These are phyloP conservation scores for Lomentospora prolificans DNA, from an alignment of 2,329 filamentous ascomycete genomes.

Conservation along the genomic window DNA sequence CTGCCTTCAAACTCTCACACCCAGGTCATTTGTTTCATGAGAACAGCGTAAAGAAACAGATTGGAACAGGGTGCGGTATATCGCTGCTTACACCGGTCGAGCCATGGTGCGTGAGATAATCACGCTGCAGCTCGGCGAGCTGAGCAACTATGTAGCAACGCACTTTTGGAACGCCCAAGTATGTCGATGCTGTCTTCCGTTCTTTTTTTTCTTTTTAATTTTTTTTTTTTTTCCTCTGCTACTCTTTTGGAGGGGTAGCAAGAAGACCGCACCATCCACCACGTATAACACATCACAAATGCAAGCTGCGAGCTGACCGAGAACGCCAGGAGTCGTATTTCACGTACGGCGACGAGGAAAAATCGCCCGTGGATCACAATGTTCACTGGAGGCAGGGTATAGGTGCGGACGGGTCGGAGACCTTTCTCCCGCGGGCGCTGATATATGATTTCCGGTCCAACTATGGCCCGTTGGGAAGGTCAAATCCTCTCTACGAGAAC, in stretches of 20 bases:
- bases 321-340: constrained; percentile 81
- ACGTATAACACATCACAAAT: too few species aligned
- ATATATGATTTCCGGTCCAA: constrained; percentile 93
- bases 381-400: constrained; percentile 81
- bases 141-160: constrained; percentile 85
- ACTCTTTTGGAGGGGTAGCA: too few species aligned
- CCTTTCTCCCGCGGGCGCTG: constrained; percentile 81
- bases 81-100: too few species aligned
- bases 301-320: neutral
- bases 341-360: constrained; percentile 56
- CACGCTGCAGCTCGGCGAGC: constrained; percentile 85
- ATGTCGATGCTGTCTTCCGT: constrained; percentile 10
- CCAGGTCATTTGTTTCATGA: too few species aligned
- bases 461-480: constrained; percentile 79
- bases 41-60: too few species aligned
- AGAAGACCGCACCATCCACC: too few species aligned
- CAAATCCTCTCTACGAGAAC: constrained; percentile 76
- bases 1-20: too few species aligned
- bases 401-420: constrained; percentile 76
- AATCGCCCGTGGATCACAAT: constrained; percentile 35
- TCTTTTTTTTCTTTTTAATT: neutral
- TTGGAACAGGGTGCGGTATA: too few species aligned
- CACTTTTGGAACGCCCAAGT: constrained; percentile 98
- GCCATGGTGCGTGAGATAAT: constrained; percentile 87
- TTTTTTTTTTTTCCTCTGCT: neutral